Base-by-base conservation (phyloP, 257 asterid species). In the Ilex aquifolium region DNA sequence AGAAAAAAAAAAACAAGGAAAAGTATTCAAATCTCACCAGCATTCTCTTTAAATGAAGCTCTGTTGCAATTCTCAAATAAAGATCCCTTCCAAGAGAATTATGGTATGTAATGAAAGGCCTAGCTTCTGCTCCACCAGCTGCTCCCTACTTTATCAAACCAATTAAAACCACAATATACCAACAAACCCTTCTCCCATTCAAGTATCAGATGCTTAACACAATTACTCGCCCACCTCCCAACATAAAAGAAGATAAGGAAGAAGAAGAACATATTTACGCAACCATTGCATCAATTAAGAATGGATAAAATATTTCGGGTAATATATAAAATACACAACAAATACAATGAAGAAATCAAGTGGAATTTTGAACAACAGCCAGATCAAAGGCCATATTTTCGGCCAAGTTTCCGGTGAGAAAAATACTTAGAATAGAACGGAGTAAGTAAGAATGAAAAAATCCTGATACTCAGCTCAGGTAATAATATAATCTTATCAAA, bases 121-220 rank as follows among this genome's bases (percentile, higher is more conserved):
- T 93, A 73, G 99, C 99, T 72, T 93, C 97, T 75, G 97, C 99
- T 59, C 99, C 99, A 63, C 99, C 99, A 61, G 94, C 99, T 66
- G 97, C 95, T 73, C 97, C 97, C 99, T 92, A 74, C 67, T 70
- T 63, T 27, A 76, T 46, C 54, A 80, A 82, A 64, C 53, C 65
- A 74, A 66, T 68, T 68, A 75, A 65, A 21, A 65, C 56, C 40
- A 27, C 59, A 21, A 53, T 29, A 50, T 31, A 30, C 10, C 12
- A 53, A 46, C 52, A 48, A 21, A 39, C 31, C 39, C 8, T 46
- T 57, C 42, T 8, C 44, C 42, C 30, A 14, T 54, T 27, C 44
- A 61, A 11, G 6, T 40, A 27, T 30, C 66, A 27, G 31, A 13
- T 15, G 39, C 48, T 31, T 27, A 56, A 46, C 27, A 31, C 36